Evolutionary conservation across 768 basidiomycete genomes (phyloP), one percentile per base, ranked within the genome.

Genomic region (Thelephora ganbajun): DNA sequence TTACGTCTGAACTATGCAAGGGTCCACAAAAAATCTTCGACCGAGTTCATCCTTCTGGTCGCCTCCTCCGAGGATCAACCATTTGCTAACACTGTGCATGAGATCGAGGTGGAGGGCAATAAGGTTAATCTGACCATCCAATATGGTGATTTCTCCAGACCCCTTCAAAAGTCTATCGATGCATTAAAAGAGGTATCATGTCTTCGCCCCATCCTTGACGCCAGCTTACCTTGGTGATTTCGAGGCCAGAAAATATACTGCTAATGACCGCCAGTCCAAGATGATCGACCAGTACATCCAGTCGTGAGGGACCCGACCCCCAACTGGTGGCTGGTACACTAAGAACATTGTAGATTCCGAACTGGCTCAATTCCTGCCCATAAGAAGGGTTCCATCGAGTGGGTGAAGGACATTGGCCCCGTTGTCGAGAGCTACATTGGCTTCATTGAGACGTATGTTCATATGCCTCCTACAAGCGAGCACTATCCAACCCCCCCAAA

Each of bases 381-480:
- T 66, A 80, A 84, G 58, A 71, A 81, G 39, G 89, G 74, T 0
- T 88, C 85, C 0, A 73, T 65, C 23, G 68, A 77, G 51, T 93
- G 89, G 89, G 89, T 93, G 20, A 80, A 83, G 62, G 89, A 93
- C 58, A 65, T 86, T 18, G 83, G 87, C 0, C 89, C 89, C 3
- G 81, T 85, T 33, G 89, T 93, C 14, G 89, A 92, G 62, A 83
- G 78, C 26, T 90, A 91, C 61, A 79, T 91, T 48, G 88, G 88
- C 19, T 88, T 87, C 60, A 72, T 88, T 35, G 85, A 88, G 69
- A 88, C 82, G 1, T 64, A 64, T 22, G 39, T 22, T 16, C 37
- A 23, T 18, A 11, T 45, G n/a, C n/a, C 20, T 9, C 18, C n/a
- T 9, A 20, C 11, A 9, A n/a, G 18, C 26, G 20, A 30, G 3